Evolutionary conservation across 2,329 filamentous ascomycete genomes (phyloP).

Genomic region (Nemania abortiva): DNA sequence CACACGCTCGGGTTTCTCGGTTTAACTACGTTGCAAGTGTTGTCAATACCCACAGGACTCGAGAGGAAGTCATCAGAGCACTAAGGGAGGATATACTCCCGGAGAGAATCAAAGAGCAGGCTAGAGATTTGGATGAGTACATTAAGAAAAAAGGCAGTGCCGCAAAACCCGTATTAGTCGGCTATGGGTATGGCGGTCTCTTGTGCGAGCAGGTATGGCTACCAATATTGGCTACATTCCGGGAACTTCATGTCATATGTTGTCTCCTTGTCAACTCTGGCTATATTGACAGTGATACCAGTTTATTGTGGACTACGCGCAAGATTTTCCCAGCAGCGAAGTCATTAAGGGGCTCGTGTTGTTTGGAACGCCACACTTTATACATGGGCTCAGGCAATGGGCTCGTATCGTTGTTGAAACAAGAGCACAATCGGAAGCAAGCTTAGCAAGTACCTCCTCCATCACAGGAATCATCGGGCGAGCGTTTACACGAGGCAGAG

Average conservation of each 20-base stretch:
- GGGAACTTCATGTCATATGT: not conserved
- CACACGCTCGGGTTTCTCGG: not conserved
- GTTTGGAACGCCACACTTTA: conserved; percentile 12
- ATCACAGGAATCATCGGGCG: not conserved
- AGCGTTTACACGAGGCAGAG: not conserved
- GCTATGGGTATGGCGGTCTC: conserved; percentile 13
- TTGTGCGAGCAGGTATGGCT: conserved; percentile 12
- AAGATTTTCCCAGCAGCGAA: no score
- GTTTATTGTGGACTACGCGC: no score
- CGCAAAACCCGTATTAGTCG: conserved; percentile 2
- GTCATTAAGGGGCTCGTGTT: conserved; percentile 7
- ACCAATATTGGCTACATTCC: not conserved
- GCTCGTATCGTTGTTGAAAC: conserved; percentile 3
- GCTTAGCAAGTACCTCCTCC: not conserved
- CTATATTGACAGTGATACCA: not conserved
- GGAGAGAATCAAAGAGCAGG: not conserved
- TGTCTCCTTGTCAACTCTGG: not conserved
- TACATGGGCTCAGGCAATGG: conserved; percentile 4
- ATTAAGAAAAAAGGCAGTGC: not conserved
- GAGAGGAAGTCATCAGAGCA: not conserved
- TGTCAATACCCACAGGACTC: not conserved
- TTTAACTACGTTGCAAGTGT: not conserved
- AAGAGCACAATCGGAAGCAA: not conserved
- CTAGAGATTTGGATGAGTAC: not conserved
- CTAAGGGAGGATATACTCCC: not conserved